These are phyloP conservation scores for Cryptococcus sp. DNA, from an alignment of 1,284 basidiomycete species.

Conservation along the genomic window DNA sequence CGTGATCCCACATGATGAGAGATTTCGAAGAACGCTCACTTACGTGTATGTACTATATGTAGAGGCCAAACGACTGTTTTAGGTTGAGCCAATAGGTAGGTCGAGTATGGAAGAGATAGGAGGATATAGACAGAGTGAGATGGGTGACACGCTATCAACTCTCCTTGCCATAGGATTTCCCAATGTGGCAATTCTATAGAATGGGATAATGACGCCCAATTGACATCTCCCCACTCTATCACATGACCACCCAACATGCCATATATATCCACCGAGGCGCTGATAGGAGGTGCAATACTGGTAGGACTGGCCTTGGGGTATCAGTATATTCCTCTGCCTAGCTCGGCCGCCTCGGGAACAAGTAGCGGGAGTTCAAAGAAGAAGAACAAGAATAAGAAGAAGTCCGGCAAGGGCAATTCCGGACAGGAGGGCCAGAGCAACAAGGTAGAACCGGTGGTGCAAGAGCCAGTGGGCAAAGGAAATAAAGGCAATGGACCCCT, in stretches of 20 bases:
- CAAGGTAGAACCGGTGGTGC: background rate
- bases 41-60: too few species aligned
- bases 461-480: background rate
- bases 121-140: too few species aligned
- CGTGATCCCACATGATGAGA: too few species aligned
- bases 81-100: too few species aligned
- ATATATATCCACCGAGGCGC: conserved; percentile 44
- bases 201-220: conserved; percentile 3
- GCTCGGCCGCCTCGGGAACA: too few species aligned
- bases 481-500: background rate
- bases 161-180: too few species aligned
- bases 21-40: too few species aligned
- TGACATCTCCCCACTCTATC: background rate
- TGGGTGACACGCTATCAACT: too few species aligned
- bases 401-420: background rate
- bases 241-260: conserved; percentile 25
- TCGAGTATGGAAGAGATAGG: too few species aligned
- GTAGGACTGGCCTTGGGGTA: conserved; percentile 35
- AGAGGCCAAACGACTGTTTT: too few species aligned
- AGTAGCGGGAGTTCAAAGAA: too few species aligned
- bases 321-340: conserved; percentile 26
- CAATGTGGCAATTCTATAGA: conserved; percentile 6
- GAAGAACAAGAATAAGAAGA: conserved; percentile 34
- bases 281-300: conserved; percentile 35
- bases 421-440: background rate